Evolutionary conservation across 495 filamentous ascomycete genomes (phyloP).

Genomic region (Lindgomyces ingoldianus): DNA sequence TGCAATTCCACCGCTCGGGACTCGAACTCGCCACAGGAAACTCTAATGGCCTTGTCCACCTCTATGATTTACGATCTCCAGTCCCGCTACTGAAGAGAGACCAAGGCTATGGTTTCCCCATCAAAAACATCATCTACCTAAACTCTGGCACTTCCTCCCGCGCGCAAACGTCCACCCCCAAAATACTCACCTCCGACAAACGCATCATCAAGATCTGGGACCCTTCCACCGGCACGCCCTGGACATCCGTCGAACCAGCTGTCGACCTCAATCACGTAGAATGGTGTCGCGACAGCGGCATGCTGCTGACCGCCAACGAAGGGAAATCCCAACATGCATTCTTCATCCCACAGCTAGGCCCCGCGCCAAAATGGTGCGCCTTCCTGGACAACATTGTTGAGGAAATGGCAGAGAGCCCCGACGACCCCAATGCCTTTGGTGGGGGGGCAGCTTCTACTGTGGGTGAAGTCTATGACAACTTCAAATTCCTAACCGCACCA

Average conservation of each 20-base stretch:
- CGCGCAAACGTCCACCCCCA: conserved; percentile 66
- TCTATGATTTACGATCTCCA: conserved; percentile 91
- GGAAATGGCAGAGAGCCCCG: conserved; percentile 86
- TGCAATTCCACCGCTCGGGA: conserved; percentile 84
- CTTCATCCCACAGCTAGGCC: conserved; percentile 91
- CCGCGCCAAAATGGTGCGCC: conserved; percentile 91
- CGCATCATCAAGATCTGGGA: conserved; percentile 98
- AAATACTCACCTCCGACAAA: conserved; percentile 89
- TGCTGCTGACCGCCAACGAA: conserved; percentile 95
- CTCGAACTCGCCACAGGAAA: conserved; percentile 86
- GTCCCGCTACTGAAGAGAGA: conserved; percentile 84
- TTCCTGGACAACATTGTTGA: conserved; percentile 97
- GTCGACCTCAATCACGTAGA: conserved; percentile 92
- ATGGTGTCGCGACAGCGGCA: conserved; percentile 82
- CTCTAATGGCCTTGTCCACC: conserved; percentile 81
- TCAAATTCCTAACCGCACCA: conserved; percentile 88
- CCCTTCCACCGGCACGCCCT: conserved; percentile 72
- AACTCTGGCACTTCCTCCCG: conserved; percentile 67
- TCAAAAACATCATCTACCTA: conserved; percentile 86
- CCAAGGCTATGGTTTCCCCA: conserved; percentile 93
- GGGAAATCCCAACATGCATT: conserved; percentile 89
- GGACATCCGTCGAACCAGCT: conserved; percentile 92
- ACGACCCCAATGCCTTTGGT: conserved; percentile 67
- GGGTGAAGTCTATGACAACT: conserved; percentile 92
- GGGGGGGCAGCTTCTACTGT: conserved; percentile 40